These are phyloP conservation scores for Jacaranda copaia DNA, from an alignment of 257 asterid genomes.

Conservation along the genomic window DNA sequence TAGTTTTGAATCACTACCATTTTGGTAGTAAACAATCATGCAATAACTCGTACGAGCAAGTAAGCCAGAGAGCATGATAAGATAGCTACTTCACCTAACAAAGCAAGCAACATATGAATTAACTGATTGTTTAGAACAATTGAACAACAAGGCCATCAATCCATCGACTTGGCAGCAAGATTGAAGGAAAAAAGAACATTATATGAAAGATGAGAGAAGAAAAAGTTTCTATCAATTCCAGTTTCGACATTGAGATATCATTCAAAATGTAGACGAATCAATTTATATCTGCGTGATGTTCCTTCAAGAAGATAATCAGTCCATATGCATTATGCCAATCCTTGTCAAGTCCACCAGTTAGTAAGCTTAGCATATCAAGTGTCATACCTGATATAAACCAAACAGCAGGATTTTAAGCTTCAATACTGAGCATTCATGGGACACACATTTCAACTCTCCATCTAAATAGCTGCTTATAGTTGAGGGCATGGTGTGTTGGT, in stretches of 20 bases:
- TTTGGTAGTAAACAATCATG: too few relatives aligned
- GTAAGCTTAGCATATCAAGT: neutral
- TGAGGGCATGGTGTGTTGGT: neutral
- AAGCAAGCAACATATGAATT: neutral
- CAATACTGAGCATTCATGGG: neutral
- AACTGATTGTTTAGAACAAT: neutral
- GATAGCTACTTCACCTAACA: neutral
- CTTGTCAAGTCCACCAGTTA: neutral
- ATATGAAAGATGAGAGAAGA: too few relatives aligned
- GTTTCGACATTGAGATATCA: too few relatives aligned
- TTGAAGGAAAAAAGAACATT: neutral
- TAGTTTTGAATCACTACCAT: too few relatives aligned
- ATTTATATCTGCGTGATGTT: too few relatives aligned
- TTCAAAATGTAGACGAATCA: too few relatives aligned
- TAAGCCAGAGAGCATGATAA: too few relatives aligned
- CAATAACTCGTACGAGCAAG: too few relatives aligned
- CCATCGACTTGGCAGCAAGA: neutral
- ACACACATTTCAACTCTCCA: neutral
- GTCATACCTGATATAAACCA: slow-evolving; percentile 14
- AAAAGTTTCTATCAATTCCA: too few relatives aligned
- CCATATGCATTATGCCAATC: neutral
- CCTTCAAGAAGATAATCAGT: too few relatives aligned
- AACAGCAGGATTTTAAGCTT: neutral
- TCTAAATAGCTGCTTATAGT: neutral
- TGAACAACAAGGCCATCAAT: neutral